A percentile compares a stretch with the other conserved stretches of the same genome.
These are phyloP conservation scores for Phytopythium delawarense DNA, from an alignment of 352 stramenopile genomes.

Conservation along the genomic window DNA sequence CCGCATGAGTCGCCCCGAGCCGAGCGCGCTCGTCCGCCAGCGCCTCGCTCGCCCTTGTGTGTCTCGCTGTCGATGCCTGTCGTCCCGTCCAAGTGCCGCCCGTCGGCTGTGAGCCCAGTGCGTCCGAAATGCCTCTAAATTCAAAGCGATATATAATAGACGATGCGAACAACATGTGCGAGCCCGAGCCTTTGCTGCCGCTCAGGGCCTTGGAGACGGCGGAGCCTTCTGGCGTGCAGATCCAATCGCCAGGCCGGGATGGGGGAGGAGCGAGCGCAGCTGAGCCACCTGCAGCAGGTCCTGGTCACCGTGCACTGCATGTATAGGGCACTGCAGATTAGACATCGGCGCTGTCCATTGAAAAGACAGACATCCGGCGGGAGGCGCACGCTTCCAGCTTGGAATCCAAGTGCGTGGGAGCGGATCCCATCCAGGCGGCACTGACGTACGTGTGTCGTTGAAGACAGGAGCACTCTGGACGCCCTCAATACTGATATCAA, in stretches of 20 bases:
- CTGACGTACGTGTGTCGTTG: not conserved
- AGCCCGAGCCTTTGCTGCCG: not conserved
- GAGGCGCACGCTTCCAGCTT: no score
- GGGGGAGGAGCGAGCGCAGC: no score
- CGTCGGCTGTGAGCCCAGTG: not conserved
- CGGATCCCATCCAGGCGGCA: not conserved
- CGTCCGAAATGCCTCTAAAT: not conserved
- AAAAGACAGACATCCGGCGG: no score
- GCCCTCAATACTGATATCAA: not conserved
- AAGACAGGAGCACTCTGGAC: not conserved
- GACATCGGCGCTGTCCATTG: no score
- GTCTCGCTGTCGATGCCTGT: not conserved
- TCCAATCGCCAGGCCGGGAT: no score
- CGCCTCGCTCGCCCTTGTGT: not conserved
- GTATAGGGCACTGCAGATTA: no score
- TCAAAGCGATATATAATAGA: constrained; percentile 3
- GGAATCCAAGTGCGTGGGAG: no score
- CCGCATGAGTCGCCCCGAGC: constrained; percentile 7
- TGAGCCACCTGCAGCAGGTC: no score
- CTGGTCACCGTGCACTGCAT: no score
- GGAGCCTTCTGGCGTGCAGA: no score
- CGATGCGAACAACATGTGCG: not conserved
- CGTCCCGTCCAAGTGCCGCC: not conserved
- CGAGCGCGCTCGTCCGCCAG: not conserved
- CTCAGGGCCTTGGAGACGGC: not conserved